Evolutionary conservation across 192 early-diverging fungal species (phyloP).

Genomic region (Geranomyces michiganensis): DNA sequence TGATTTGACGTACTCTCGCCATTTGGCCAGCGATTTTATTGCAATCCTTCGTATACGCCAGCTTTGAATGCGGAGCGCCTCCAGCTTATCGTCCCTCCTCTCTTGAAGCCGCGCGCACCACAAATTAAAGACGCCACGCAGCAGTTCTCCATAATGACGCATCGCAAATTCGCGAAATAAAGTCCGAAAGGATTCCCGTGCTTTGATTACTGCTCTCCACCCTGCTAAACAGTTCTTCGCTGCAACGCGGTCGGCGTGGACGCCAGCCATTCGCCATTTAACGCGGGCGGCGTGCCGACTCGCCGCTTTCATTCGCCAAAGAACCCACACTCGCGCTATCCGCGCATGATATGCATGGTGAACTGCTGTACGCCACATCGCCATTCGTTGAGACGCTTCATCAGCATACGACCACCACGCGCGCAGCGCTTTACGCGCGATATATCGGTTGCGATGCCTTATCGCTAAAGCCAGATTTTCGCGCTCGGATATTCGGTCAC

Average conservation of each 20-base stretch:
- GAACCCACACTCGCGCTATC: background rate
- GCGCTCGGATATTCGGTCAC: background rate
- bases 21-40: background rate
- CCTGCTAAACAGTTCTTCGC: background rate
- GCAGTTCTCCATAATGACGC: slow-evolving; percentile 7
- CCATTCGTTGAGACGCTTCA: slow-evolving; percentile 12
- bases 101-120: background rate
- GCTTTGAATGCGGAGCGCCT: background rate
- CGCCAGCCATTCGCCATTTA: slow-evolving; percentile 25
- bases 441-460: slow-evolving; percentile 7
- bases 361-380: slow-evolving; percentile 18
- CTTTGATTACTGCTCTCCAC: slow-evolving; percentile 8
- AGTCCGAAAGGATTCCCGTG: background rate
- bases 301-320: slow-evolving; percentile 2
- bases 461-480: slow-evolving; percentile 7
- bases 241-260: slow-evolving; percentile 12
- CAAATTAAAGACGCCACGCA: background rate
- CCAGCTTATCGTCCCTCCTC: background rate
- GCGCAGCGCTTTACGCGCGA: background rate
- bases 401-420: slow-evolving; percentile 32
- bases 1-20: background rate
- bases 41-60: slow-evolving; percentile 4
- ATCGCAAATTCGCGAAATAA: background rate
- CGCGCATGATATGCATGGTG: background rate
- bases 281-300: background rate